Base-by-base conservation (phyloP, 2,329 filamentous ascomycete species). In the Stromatinia cepivora region DNA sequence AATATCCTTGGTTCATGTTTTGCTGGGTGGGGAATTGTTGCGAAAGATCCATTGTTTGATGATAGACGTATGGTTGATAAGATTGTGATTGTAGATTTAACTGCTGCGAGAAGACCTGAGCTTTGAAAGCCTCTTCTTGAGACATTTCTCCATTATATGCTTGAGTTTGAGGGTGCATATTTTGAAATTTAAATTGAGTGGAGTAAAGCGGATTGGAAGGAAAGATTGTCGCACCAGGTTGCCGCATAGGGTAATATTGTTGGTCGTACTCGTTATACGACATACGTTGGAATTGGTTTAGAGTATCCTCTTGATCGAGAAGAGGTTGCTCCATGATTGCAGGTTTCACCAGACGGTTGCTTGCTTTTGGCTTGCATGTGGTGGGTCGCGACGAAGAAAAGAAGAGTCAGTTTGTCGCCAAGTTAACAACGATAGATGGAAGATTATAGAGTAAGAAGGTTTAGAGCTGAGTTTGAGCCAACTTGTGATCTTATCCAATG, bases 241-340 rank as follows among this genome's bases (percentile, higher is more conserved):
- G 65, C 13, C 34, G 59, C 56, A 61, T 36, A 11, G 54, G 42
- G 45, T 61, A 67, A 11, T 31, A 53, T 17, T 15, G 15, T 61
- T 67, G 54, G 22, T 52, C n/a, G n/a, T 67, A 61, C n/a, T 59
- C 65, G 48, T 67, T 39, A n/a, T 67, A 61, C 22, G 54, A 28
- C 28, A 61, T 61, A 4, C 20, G 52, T 25, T 61, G 45, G 20
- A 53, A 46, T 45, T 61, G 65, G 20, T 52, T 61, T 25, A n/a
- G 42, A 20, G 42, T n/a, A 61, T 25, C 22, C 22, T 67, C 65
- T 42, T 59, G 54, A 39, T 20, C 31, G 7, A 28, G 45, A 28
- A n/a, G n/a, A 25, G 45, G 22, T 28, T 17, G 65, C 17, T 52
- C 54, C 56, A 67, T 67, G 65, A 25, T 67, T 59, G 65, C 62